Conservation (phyloP, 2,329 filamentous ascomycete species). For the Spiromastix sp. region DNA sequence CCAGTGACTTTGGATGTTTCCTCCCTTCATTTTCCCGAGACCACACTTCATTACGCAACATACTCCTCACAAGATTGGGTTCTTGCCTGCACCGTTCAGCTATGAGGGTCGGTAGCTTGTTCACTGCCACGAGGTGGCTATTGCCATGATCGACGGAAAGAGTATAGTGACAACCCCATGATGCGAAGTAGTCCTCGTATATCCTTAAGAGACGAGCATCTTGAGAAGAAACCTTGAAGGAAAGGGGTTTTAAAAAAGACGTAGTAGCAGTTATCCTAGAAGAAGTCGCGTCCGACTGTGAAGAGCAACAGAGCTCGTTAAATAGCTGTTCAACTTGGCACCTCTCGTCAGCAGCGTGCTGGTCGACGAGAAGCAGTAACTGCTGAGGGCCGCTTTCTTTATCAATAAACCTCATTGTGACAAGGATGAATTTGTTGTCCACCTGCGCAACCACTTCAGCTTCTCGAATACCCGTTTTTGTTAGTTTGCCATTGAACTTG, state of each 20-base stretch:
- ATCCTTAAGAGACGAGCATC: constrained; percentile 52
- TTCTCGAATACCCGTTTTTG: constrained; percentile 47
- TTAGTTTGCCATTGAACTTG: constrained; percentile 34
- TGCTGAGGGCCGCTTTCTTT: constrained; percentile 10
- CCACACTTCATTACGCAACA: constrained; percentile 70
- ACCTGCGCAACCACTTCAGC: constrained; percentile 71
- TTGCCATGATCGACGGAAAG: constrained; percentile 17
- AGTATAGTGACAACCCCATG: constrained; percentile 68
- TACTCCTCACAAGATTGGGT: constrained; percentile 58
- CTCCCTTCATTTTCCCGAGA: constrained; percentile 41
- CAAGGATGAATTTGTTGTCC: constrained; percentile 79
- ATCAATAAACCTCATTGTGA: constrained; percentile 30
- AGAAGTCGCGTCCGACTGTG: constrained; percentile 2
- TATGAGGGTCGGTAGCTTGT: constrained; percentile 59
- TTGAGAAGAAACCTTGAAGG: constrained; percentile 52
- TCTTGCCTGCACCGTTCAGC: constrained; percentile 64
- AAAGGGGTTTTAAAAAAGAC: constrained; percentile 42
- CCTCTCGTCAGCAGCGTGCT: constrained; percentile 90
- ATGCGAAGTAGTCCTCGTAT: constrained; percentile 47
- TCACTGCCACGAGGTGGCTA: constrained; percentile 36
- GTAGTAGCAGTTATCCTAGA: constrained; percentile 17
- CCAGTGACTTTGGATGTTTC: background rate
- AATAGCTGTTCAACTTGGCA: constrained; percentile 68
- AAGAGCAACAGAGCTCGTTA: constrained; percentile 37
- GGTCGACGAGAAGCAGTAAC: constrained; percentile 69